Conservation (phyloP, 768 basidiomycete species). For the Gloeostereum incarnatum region DNA sequence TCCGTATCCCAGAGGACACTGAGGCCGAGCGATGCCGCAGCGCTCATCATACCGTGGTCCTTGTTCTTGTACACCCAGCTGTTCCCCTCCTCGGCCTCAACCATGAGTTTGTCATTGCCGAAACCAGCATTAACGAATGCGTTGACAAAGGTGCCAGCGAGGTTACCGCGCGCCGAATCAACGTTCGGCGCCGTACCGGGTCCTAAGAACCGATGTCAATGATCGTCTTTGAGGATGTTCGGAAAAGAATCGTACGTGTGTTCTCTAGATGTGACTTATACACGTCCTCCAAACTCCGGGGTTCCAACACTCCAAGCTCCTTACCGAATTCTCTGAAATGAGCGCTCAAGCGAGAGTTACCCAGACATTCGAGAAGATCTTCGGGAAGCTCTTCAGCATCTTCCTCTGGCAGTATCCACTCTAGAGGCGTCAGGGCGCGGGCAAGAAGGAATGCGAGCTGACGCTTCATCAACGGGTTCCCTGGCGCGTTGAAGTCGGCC, state of each 20-base stretch:
- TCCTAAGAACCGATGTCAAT: slow-evolving; percentile 26
- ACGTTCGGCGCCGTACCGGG: slow-evolving; percentile 64
- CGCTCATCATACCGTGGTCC: slow-evolving; percentile 98
- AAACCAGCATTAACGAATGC: slow-evolving; percentile 99
- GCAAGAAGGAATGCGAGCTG: slow-evolving; percentile 93
- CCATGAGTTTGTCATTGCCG: slow-evolving; percentile 98
- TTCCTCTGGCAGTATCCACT: slow-evolving; percentile 50
- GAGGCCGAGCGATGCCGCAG: slow-evolving; percentile 89
- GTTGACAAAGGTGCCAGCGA: slow-evolving; percentile 97
- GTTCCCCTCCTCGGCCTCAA: slow-evolving; percentile 89
- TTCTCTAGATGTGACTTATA: slow-evolving; percentile 96
- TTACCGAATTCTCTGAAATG: slow-evolving; percentile 91
- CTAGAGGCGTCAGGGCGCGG: slow-evolving; percentile 81
- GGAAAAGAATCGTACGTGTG: slow-evolving; percentile 41
- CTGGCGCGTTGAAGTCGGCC: slow-evolving; percentile 83
- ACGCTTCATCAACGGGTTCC: slow-evolving; percentile 91
- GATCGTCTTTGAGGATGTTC: slow-evolving; percentile 1
- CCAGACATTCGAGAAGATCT: slow-evolving; percentile 78
- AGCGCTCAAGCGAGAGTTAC: slow-evolving; percentile 74
- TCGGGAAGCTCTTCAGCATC: slow-evolving; percentile 55
- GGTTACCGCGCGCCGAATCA: slow-evolving; percentile 89
- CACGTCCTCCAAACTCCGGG: slow-evolving; percentile 92
- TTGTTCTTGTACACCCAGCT: slow-evolving; percentile 99
- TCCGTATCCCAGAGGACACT: slow-evolving; percentile 96
- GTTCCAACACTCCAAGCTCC: slow-evolving; percentile 82